Conservation (phyloP, 2,329 filamentous ascomycete genomes). For the Orbilia quercus region DNA sequence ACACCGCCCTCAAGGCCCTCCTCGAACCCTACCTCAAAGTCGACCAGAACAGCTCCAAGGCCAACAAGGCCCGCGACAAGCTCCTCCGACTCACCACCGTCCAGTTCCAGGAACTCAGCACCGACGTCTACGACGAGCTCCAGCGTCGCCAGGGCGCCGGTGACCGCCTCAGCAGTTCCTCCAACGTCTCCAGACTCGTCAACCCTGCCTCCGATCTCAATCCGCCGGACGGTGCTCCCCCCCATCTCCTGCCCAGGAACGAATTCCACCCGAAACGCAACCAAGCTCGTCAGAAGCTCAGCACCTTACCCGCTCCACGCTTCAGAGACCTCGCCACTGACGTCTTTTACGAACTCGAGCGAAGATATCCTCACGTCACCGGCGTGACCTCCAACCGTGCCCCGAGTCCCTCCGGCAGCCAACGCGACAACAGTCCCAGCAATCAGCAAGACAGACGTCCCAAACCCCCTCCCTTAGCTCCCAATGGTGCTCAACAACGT, state of each 20-base stretch:
- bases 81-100: conserved; percentile 86
- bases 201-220: conserved; percentile 67
- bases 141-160: conserved; percentile 81
- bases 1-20: conserved; percentile 59
- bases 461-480: conserved; percentile 38
- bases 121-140: conserved; percentile 96
- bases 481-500: conserved; percentile 31
- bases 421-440: conserved; percentile 32
- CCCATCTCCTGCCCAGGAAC: conserved; percentile 83
- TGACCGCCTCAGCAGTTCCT: conserved; percentile 61
- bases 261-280: conserved; percentile 97
- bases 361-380: conserved; percentile 84
- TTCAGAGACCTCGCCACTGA: conserved; percentile 95
- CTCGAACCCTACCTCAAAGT: conserved; percentile 58
- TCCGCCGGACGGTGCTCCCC: conserved; percentile 66
- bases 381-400: conserved; percentile 75
- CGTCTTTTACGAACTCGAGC: conserved; percentile 93
- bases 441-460: conserved; percentile 42
- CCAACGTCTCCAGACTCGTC: conserved; percentile 64
- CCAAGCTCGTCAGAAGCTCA: conserved; percentile 94
- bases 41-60: conserved; percentile 62
- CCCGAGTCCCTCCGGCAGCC: conserved; percentile 72
- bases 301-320: conserved; percentile 83
- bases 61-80: conserved; percentile 94
- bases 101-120: conserved; percentile 97